Base-by-base conservation (phyloP, 73 alveolate species). In the Paramecium caudatum region DNA sequence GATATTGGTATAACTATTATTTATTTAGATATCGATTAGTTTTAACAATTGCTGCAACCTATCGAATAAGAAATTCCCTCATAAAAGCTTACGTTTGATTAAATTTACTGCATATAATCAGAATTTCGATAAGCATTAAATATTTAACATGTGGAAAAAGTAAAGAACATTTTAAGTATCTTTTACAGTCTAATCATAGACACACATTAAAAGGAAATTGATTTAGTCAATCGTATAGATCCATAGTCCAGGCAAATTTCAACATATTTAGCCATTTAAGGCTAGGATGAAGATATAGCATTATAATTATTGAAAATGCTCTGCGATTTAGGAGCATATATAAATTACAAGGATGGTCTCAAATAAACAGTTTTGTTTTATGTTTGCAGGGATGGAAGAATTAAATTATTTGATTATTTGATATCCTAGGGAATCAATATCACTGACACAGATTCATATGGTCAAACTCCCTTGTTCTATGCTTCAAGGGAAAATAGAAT, bases 381-480 rank as follows among this genome's bases (percentile, higher is more conserved):
- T 83, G 47, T 83, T 0, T 65, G 85, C 19, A 83, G 82, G 36
- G 92, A 83, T 61, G 92, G 92, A 13, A 83, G 46, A 36, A 55
- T 63, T 33, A 83, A 55, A 83, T 43, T 70, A 9, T 83, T 83
- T 32, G 80, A 83, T 21, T 61, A 55, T 13, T 37, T 83, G 1
- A 50, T 83, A 9, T 30, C 63, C 0, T 48, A 83, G 23, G 68
- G 48, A 34, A 70, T 48, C 21, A 30, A 55, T 68, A 68, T 68
- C 17, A 48, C 63, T 10, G 92, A 83, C 21, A 46, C 63, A 34
- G 92, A 83, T 50, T 34, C 92, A 2, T 47, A 83, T 21, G 92
- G 92, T 50, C 36, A 95, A 90, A 95, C 98, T 23, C 98, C 98
- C 48, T 90, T 96, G 13, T 95, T 94, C 82, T 95, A 95, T 82